These are phyloP conservation scores for Brassica rapa DNA, from an alignment of 345 rosid species.

Conservation along the genomic window DNA sequence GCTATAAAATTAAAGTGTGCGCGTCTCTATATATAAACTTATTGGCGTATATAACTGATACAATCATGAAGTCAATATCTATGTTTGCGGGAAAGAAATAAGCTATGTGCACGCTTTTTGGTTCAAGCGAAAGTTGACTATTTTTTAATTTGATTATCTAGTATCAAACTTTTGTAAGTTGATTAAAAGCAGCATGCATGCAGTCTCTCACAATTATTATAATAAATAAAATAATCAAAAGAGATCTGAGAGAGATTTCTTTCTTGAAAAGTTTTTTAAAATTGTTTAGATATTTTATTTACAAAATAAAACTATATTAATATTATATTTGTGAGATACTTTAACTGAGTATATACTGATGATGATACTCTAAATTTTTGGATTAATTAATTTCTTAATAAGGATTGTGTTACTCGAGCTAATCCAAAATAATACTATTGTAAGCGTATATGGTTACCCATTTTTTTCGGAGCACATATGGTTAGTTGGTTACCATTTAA, in stretches of 20 bases:
- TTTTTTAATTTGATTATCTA: background rate
- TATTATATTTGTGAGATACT: background rate
- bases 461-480: background rate
- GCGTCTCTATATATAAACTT: constrained; percentile 11
- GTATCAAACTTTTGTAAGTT: background rate
- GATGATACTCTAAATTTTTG: background rate
- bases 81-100: background rate
- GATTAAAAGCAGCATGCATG: background rate
- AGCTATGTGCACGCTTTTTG: constrained; percentile 3
- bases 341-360: background rate
- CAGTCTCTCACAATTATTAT: background rate
- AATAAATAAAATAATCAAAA: background rate
- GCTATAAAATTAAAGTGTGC: background rate
- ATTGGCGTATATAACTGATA: background rate
- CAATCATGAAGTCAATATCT: constrained; percentile 8
- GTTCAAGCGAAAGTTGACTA: background rate
- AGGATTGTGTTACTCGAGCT: background rate
- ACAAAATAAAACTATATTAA: background rate
- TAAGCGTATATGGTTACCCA: background rate
- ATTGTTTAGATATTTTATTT: background rate
- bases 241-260: background rate
- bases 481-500: background rate
- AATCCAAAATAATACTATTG: background rate
- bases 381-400: background rate
- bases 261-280: background rate